Evolutionary conservation across 1,284 basidiomycete genomes (phyloP).

Genomic region (Apiotrichum sp.): DNA sequence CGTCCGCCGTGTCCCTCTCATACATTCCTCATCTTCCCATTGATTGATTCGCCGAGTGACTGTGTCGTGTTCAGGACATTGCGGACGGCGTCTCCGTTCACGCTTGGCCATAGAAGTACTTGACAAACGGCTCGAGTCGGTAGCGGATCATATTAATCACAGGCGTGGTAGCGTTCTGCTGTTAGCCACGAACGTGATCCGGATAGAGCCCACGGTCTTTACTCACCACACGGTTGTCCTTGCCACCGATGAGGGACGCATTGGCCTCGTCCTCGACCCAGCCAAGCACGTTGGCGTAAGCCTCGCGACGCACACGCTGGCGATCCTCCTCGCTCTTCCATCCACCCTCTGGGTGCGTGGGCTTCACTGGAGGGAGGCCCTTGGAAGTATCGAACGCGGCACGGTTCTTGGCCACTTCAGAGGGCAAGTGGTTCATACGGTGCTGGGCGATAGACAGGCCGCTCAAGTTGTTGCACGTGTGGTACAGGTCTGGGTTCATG

Average conservation of each 20-base stretch:
- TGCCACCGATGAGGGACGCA: slow-evolving; percentile 60
- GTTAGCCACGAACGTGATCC: neutral
- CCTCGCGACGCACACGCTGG: slow-evolving; percentile 51
- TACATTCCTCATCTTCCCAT: too few species aligned
- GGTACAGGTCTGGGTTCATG: slow-evolving; percentile 82
- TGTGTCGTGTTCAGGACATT: too few species aligned
- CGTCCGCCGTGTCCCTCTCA: too few species aligned
- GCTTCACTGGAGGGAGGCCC: slow-evolving; percentile 30
- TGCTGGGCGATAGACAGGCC: slow-evolving; percentile 86
- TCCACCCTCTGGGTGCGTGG: slow-evolving; percentile 19
- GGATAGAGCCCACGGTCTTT: neutral
- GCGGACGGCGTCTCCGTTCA: neutral
- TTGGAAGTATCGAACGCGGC: slow-evolving; percentile 27
- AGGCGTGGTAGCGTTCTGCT: slow-evolving; percentile 79
- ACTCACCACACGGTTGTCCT: slow-evolving; percentile 65
- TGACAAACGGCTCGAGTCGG: slow-evolving; percentile 64
- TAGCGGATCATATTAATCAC: slow-evolving; percentile 77
- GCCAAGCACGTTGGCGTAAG: slow-evolving; percentile 59
- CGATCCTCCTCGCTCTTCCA: slow-evolving; percentile 36
- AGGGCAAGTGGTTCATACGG: slow-evolving; percentile 54
- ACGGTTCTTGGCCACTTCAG: slow-evolving; percentile 49
- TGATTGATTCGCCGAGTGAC: too few species aligned
- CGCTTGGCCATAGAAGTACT: slow-evolving; percentile 68
- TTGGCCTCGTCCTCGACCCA: slow-evolving; percentile 67
- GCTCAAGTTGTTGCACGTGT: slow-evolving; percentile 82